Percentiles rank a stretch among this genome's conserved stretches.
phyloP scores from a whole-genome alignment of 805 yeast species.

The Lipomyces anomalus region DNA sequence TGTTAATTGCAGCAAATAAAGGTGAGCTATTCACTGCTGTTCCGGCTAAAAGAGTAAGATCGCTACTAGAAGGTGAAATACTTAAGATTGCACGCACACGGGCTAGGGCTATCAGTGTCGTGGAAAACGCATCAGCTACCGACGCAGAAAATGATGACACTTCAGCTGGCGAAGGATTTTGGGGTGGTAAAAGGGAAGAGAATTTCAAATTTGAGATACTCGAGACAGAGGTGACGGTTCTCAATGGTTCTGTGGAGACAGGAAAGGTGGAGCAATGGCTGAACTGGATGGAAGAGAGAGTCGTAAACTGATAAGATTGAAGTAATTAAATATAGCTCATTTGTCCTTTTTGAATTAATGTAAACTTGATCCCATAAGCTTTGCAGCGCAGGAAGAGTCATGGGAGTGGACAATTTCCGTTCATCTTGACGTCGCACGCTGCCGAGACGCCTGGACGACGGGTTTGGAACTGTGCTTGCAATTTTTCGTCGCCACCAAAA shows the following conservation, averaged over 20 bases:
- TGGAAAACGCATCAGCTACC: constrained; percentile 8
- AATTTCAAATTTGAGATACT: constrained; percentile 14
- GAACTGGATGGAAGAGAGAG: constrained; percentile 73
- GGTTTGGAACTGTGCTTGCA: no score
- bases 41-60: constrained; percentile 56
- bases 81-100: constrained; percentile 47
- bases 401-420: no score
- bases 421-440: no score
- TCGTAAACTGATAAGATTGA: constrained; percentile 45
- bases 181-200: constrained; percentile 10
- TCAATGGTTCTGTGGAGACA: constrained; percentile 66
- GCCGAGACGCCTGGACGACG: no score
- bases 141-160: constrained; percentile 5
- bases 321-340: no score
- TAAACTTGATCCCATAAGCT: no score
- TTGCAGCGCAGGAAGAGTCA: no score
- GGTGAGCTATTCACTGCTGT: constrained; percentile 78
- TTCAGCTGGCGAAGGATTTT: constrained; percentile 2
- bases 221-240: constrained; percentile 31
- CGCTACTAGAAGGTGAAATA: constrained; percentile 59
- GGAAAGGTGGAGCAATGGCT: constrained; percentile 55
- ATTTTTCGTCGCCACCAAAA: no score
- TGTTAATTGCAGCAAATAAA: constrained; percentile 77
- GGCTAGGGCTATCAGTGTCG: constrained; percentile 43
- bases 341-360: no score